These are phyloP conservation scores for Tieghemostelium lacteum DNA, from an alignment of 78 protist genomes.

Conservation along the genomic window DNA sequence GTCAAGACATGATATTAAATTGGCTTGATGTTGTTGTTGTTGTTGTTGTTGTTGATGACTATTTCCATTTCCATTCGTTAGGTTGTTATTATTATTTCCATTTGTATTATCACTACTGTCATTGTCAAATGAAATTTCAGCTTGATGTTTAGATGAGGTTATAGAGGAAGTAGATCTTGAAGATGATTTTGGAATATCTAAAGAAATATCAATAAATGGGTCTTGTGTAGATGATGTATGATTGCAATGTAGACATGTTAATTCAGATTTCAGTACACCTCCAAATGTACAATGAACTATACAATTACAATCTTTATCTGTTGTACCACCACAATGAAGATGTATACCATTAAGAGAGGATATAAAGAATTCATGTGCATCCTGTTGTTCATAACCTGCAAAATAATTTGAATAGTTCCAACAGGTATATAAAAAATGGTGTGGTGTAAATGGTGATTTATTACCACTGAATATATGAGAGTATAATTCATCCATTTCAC, in stretches of 20 bases:
- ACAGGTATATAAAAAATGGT: constrained; percentile 73
- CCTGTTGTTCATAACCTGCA: constrained; percentile 93
- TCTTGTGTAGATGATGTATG: constrained; percentile 60
- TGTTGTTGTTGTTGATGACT: background rate
- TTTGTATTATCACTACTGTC: background rate
- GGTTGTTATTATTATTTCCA: background rate
- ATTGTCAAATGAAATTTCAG: background rate
- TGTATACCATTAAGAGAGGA: constrained; percentile 84
- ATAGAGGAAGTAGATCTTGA: background rate
- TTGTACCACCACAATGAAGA: constrained; percentile 69
- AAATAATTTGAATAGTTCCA: constrained; percentile 80
- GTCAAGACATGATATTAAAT: constrained; percentile 58
- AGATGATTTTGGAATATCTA: constrained; percentile 62
- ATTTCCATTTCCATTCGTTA: background rate
- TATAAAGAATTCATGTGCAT: constrained; percentile 94
- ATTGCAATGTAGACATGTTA: constrained; percentile 45
- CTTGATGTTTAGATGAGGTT: background rate
- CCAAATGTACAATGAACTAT: constrained; percentile 77
- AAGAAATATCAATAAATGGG: constrained; percentile 77
- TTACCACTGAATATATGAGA: constrained; percentile 71
- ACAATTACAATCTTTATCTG: constrained; percentile 73
- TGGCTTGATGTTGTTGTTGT: background rate
- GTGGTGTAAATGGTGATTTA: constrained; percentile 76
- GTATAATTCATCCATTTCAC: constrained; percentile 81
- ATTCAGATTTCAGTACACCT: constrained; percentile 62